Evolutionary conservation across 306 rosid species (phyloP).

Genomic region (Vicia villosa): DNA sequence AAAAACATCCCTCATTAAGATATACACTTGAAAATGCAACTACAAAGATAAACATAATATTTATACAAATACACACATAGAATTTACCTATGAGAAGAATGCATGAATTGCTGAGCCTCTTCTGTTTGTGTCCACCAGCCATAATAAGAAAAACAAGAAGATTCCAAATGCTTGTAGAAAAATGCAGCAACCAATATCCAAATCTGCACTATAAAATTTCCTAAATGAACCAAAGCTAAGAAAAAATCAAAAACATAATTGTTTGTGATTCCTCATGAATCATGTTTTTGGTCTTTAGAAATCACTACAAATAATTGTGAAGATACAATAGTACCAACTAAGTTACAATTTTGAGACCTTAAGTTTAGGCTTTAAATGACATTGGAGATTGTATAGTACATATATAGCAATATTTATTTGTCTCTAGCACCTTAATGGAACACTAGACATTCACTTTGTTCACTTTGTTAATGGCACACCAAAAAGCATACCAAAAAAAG

Average conservation of each 20-base stretch:
- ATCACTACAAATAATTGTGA: no score
- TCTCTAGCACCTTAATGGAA: slow-evolving; percentile 48
- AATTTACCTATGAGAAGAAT: slow-evolving; percentile 81
- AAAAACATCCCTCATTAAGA: not conserved
- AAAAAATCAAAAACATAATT: slow-evolving; percentile 23
- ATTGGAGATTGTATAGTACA: slow-evolving; percentile 24
- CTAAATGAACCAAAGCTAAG: slow-evolving; percentile 14
- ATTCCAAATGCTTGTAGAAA: not conserved
- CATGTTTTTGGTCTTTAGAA: slow-evolving; percentile 13
- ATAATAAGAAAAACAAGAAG: slow-evolving; percentile 38
- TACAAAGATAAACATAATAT: not conserved
- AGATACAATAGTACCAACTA: no score
- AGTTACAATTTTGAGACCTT: not conserved
- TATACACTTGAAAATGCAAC: slow-evolving; percentile 5
- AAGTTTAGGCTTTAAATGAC: slow-evolving; percentile 9
- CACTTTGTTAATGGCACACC: slow-evolving; percentile 24
- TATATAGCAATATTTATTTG: slow-evolving; percentile 31
- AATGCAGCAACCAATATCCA: slow-evolving; percentile 13
- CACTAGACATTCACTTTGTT: slow-evolving; percentile 59
- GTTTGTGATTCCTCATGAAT: slow-evolving; percentile 29
- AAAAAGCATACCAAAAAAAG: slow-evolving; percentile 22
- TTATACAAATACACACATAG: not conserved
- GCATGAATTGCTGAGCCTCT: slow-evolving; percentile 65
- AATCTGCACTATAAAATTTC: slow-evolving; percentile 14
- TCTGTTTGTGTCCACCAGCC: slow-evolving; percentile 51